Evolutionary conservation across 208 protist genomes (phyloP).

Genomic region (Crithidia bombi): DNA sequence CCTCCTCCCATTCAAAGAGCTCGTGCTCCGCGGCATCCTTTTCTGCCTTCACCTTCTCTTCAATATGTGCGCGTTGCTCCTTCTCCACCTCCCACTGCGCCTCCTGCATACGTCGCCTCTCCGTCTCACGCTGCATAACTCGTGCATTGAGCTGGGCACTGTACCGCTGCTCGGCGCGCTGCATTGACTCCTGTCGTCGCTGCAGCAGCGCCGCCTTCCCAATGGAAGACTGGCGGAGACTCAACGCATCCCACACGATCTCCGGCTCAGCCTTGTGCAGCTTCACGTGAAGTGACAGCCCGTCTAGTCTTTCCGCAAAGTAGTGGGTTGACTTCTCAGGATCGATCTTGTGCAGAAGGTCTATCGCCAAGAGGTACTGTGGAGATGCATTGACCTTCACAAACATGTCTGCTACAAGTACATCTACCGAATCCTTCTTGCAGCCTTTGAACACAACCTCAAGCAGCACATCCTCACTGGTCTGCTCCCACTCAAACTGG

Average conservation of each 20-base stretch:
- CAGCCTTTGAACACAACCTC: constrained; percentile 75
- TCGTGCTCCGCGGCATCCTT: constrained; percentile 65
- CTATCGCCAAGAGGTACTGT: constrained; percentile 86
- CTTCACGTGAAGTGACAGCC: constrained; percentile 56
- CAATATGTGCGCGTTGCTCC: constrained; percentile 77
- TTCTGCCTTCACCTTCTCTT: constrained; percentile 72
- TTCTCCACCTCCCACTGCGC: constrained; percentile 92
- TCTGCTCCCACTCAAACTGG: constrained; percentile 90
- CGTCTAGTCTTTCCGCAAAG: constrained; percentile 36
- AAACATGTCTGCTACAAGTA: constrained; percentile 82
- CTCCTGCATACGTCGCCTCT: constrained; percentile 85
- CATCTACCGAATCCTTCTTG: constrained; percentile 85
- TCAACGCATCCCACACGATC: constrained; percentile 66
- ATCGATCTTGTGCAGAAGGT: constrained; percentile 81
- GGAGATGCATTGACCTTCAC: constrained; percentile 89
- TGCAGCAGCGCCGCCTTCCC: constrained; percentile 55
- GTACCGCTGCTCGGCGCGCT: constrained; percentile 78
- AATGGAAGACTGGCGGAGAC: constrained; percentile 32
- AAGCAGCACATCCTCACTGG: constrained; percentile 71
- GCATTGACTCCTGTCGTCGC: constrained; percentile 68
- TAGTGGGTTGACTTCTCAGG: constrained; percentile 54
- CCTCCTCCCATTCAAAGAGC: constrained; percentile 79
- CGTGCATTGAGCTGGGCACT: constrained; percentile 67
- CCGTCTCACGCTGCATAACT: constrained; percentile 67
- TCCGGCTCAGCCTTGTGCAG: constrained; percentile 63